Percentiles rank a stretch among this genome's conserved stretches.
Conservation (phyloP, 2,329 filamentous ascomycete species). For the Orbilia javanica region DNA sequence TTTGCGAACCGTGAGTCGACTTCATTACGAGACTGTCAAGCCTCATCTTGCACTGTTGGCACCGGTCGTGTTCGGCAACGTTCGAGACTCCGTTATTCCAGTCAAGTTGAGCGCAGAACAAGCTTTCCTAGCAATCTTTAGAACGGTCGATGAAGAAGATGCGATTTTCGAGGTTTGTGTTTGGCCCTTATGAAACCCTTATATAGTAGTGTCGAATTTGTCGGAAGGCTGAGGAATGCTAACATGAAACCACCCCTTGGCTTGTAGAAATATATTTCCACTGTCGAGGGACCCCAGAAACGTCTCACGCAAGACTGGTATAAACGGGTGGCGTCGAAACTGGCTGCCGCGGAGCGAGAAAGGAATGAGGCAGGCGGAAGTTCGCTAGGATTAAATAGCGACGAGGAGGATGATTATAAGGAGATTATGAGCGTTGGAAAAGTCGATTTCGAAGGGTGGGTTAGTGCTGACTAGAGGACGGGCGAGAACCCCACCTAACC, state of each 20-base stretch:
- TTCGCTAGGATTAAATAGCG: conserved; percentile 85
- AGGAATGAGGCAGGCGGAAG: conserved; percentile 88
- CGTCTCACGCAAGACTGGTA: conserved; percentile 97
- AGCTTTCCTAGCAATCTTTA: conserved; percentile 90
- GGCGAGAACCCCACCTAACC: conserved; percentile 62
- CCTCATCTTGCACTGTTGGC: conserved; percentile 85
- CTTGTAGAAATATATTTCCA: conserved; percentile 61
- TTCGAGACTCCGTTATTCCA: conserved; percentile 91
- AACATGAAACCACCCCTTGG: conserved; percentile 35
- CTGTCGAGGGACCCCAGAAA: conserved; percentile 68
- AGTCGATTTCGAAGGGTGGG: conserved; percentile 76
- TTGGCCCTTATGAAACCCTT: not conserved
- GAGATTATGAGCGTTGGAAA: conserved; percentile 97
- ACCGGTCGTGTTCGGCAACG: conserved; percentile 85
- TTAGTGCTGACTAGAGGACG: conserved; percentile 62
- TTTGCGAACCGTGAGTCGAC: conserved; percentile 83
- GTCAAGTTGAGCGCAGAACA: conserved; percentile 96
- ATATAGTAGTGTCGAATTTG: conserved; percentile 28
- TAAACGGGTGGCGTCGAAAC: conserved; percentile 85
- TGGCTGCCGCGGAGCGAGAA: conserved; percentile 89
- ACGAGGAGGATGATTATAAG: conserved; percentile 92
- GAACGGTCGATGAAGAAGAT: conserved; percentile 84
- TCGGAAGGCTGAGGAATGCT: conserved; percentile 43
- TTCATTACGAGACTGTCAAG: conserved; percentile 79
- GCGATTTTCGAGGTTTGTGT: conserved; percentile 60